phyloP scores from a whole-genome alignment of 495 filamentous ascomycete genomes.

The Xanthoparmelia taractica region DNA sequence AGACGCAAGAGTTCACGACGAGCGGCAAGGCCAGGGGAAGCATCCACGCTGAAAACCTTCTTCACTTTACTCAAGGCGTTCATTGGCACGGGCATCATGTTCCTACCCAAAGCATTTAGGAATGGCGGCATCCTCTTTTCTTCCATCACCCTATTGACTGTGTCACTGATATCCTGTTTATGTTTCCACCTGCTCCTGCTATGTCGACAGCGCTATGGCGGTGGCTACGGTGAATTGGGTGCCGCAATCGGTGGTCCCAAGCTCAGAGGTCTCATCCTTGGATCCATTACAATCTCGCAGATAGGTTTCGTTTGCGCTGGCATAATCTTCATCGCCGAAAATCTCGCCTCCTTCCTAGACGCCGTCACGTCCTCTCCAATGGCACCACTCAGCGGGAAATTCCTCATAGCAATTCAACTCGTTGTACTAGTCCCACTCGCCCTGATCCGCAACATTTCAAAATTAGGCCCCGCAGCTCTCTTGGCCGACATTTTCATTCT shows the following conservation, averaged over 20 bases:
- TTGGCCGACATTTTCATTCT: constrained; percentile 57
- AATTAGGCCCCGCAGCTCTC: constrained; percentile 51
- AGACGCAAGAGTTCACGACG: constrained; percentile 39
- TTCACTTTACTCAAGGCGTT: constrained; percentile 62
- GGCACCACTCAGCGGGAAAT: constrained; percentile 35
- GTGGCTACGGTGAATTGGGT: constrained; percentile 58
- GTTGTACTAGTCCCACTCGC: constrained; percentile 50
- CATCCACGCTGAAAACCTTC: constrained; percentile 55
- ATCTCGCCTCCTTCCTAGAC: constrained; percentile 48
- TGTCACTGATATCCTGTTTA: constrained; percentile 49
- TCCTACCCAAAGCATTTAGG: constrained; percentile 58
- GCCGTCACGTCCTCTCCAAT: constrained; percentile 39
- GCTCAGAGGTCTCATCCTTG: constrained; percentile 47
- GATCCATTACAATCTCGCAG: constrained; percentile 57
- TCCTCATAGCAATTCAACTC: constrained; percentile 50
- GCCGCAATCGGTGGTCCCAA: constrained; percentile 43
- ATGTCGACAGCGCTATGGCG: constrained; percentile 44
- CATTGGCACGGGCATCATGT: constrained; percentile 61
- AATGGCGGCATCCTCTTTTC: constrained; percentile 64
- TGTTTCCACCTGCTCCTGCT: constrained; percentile 57
- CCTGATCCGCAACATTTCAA: constrained; percentile 57
- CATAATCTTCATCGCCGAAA: constrained; percentile 60
- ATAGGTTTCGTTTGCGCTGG: constrained; percentile 60
- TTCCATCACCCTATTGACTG: constrained; percentile 47
- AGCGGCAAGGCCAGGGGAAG: constrained; percentile 42